Conservation (phyloP, 2,329 filamentous ascomycete species). For the Coleophoma eucalyptorum region DNA sequence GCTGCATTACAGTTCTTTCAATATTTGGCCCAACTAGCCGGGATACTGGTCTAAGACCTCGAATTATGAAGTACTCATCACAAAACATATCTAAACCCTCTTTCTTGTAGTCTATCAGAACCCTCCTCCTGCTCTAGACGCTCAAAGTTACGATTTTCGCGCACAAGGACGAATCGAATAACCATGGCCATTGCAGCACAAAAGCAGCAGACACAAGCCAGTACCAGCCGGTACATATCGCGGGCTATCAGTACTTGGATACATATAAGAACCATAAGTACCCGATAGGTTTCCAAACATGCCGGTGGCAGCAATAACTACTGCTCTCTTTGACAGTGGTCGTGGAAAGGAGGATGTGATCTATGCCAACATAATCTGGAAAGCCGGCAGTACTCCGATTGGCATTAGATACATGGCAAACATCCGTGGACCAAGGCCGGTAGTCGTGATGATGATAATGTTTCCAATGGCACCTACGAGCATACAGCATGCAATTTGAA, state of each 20-base stretch:
- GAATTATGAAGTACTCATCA: no score
- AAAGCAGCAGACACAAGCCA: background rate
- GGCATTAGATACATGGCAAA: constrained; percentile 5
- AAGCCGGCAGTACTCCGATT: background rate
- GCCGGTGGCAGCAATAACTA: background rate
- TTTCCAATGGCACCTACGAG: background rate
- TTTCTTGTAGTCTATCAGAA: background rate
- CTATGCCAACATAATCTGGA: constrained; percentile 3
- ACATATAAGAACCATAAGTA: constrained; percentile 4
- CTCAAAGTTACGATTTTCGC: background rate
- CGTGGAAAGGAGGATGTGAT: background rate
- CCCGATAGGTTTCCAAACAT: constrained; percentile 1
- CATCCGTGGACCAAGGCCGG: background rate
- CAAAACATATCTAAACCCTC: background rate
- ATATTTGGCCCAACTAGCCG: no score
- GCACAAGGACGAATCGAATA: background rate
- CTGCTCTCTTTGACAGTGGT: constrained; percentile 2
- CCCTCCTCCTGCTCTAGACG: background rate
- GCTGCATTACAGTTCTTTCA: no score
- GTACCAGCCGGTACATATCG: background rate
- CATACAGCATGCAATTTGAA: background rate
- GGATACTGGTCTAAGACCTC: no score
- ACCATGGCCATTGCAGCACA: background rate
- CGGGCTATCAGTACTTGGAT: background rate
- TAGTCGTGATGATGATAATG: constrained; percentile 1